Percentiles rank a stretch among this genome's conserved stretches.
Evolutionary conservation across 2,329 filamentous ascomycete species (phyloP).

Genomic region (Didymella arachidicola): DNA sequence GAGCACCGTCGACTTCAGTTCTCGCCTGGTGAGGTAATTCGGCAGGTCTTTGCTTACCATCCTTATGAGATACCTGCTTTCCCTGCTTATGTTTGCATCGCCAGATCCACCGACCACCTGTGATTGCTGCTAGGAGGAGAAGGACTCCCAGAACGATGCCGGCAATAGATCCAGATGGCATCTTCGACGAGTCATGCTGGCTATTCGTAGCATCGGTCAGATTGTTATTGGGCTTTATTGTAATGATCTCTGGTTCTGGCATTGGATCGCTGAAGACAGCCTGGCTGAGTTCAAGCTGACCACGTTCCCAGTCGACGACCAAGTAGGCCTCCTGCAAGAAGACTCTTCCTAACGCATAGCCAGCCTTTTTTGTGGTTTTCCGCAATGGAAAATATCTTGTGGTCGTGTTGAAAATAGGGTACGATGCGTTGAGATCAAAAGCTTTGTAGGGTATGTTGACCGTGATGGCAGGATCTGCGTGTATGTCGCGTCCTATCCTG

Average conservation of each 20-base stretch:
- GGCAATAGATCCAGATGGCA: not conserved
- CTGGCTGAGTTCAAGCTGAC: conserved; percentile 56
- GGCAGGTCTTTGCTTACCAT: not conserved
- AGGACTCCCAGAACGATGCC: not conserved
- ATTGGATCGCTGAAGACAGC: conserved; percentile 30
- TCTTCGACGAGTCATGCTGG: not conserved
- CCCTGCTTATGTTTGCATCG: not conserved
- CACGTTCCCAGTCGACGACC: conserved; percentile 54
- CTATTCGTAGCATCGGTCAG: not conserved
- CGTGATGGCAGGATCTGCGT: not conserved
- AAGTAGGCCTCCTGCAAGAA: conserved; percentile 72
- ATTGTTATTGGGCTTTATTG: conserved; percentile 27
- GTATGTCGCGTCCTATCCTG: not conserved
- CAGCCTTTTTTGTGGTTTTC: not conserved
- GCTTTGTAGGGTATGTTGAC: conserved; percentile 5
- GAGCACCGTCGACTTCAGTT: not conserved
- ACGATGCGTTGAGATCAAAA: conserved; percentile 1
- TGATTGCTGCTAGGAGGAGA: not conserved
- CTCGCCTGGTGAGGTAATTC: not conserved
- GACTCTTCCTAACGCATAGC: conserved; percentile 58
- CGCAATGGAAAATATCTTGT: conserved; percentile 6
- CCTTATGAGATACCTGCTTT: not conserved
- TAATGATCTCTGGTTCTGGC: conserved; percentile 29
- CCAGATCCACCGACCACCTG: not conserved
- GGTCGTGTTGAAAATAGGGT: conserved; percentile 1